Evolutionary conservation across 495 filamentous ascomycete genomes (phyloP), one percentile per base, ranked within the genome.

Genomic region (Aspergillus hancockii): DNA sequence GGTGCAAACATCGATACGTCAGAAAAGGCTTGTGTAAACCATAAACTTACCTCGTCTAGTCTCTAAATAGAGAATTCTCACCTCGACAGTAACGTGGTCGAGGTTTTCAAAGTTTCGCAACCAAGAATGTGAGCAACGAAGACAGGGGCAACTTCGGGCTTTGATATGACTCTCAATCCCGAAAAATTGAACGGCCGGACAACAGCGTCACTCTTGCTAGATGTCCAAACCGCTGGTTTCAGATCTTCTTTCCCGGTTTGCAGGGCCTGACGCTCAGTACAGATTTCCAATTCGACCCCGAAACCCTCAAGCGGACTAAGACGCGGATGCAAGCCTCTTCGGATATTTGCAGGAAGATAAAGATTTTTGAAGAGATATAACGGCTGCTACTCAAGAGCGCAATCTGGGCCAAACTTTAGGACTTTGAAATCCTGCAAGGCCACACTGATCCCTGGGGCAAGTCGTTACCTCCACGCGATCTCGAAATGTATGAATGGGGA

Each of bases 111-210:
- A 61, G 31, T 23, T 57, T 57, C 49, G 59, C 55, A 61, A 57
- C 34, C 53, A 56, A 40, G 59, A 61, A 61, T 61, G 59, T 47
- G 46, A 55, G 32, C 32, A 53, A 53, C 13, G 31, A 36, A 54
- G 47, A 38, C 41, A 57, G 55, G 53, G 58, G 58, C 21, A 40
- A 61, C 16, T 32, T 43, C 36, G 56, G 46, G 43, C 19, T 47
- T n/a, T 23, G 18, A 47, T 8, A 47, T 22, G 9, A n/a, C 2
- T 47, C 16, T 21, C n/a, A 45, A 45, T 19, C 6, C 41, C 41
- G 41, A 45, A 45, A 45, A 21, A 19, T n/a, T 14, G 14, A 47
- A 8, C 43, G 9, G 19, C 13, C 19, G 16, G 8, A 23, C 8
- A 23, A 23, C 19, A 47, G 21, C n/a, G n/a, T 47, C 43, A n/a